Percentiles rank a stretch among this genome's conserved stretches.
phyloP scores from a whole-genome alignment of 345 rosid species.

The Murraya paniculata region DNA sequence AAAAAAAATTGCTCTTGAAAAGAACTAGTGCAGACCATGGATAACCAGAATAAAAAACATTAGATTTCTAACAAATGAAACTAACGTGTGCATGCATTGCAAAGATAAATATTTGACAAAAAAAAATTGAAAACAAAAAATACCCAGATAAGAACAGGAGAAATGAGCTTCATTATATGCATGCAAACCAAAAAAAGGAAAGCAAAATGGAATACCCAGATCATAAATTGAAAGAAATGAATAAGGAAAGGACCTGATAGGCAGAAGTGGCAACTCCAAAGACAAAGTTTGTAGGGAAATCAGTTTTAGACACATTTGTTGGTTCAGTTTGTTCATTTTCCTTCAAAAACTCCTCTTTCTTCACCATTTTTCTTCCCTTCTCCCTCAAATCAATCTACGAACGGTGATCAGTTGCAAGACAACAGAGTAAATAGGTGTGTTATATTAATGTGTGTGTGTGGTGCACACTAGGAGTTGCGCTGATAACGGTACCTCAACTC shows the following conservation, averaged over 20 bases:
- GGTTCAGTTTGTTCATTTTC: conserved; percentile 2
- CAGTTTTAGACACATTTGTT: conserved; percentile 24
- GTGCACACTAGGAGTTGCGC: no score
- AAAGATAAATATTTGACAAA: neutral
- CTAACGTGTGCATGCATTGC: neutral
- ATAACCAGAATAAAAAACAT: neutral
- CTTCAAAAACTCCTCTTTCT: conserved; percentile 28
- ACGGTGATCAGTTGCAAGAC: neutral
- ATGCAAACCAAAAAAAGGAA: neutral
- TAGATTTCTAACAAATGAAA: neutral
- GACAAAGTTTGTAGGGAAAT: conserved; percentile 52
- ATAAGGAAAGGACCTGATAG: conserved; percentile 38
- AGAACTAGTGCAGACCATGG: neutral
- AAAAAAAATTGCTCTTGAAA: neutral
- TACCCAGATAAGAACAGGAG: neutral
- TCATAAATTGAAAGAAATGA: neutral
- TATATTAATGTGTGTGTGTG: no score
- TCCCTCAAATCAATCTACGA: neutral
- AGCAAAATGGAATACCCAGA: neutral
- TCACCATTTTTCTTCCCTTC: conserved; percentile 19
- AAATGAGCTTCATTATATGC: neutral
- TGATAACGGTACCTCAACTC: no score
- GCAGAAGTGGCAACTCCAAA: conserved; percentile 70
- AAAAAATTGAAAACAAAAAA: neutral
- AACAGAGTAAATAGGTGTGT: neutral